These are phyloP conservation scores for Lasiosphaeris hirsuta DNA, from an alignment of 495 filamentous ascomycete genomes.

Conservation along the genomic window DNA sequence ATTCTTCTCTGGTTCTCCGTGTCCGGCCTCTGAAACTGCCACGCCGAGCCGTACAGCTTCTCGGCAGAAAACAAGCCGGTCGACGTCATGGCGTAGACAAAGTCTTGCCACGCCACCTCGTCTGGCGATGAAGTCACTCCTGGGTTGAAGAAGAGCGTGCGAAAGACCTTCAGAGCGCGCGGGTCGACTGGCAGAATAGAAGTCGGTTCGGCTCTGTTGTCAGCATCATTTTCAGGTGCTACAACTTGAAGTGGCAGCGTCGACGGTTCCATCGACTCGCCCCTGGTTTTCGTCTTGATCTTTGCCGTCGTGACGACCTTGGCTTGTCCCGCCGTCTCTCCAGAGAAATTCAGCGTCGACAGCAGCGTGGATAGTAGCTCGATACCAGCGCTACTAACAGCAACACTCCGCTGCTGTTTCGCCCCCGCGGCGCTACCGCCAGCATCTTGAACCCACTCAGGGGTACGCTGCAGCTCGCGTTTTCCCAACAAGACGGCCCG, in stretches of 20 bases:
- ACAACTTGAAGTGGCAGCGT: neutral
- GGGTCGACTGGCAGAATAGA: constrained; percentile 41
- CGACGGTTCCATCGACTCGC: constrained; percentile 15
- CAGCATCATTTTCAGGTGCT: too few species aligned
- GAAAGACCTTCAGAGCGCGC: constrained; percentile 34
- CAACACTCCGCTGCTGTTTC: constrained; percentile 15
- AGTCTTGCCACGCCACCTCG: constrained; percentile 51
- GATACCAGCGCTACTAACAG: too few species aligned
- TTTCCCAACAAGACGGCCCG: constrained; percentile 22
- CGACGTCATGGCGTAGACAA: constrained; percentile 50
- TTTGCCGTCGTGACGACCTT: constrained; percentile 12
- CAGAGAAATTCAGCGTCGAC: constrained; percentile 14
- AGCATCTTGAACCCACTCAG: constrained; percentile 21
- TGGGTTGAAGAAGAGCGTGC: constrained; percentile 24
- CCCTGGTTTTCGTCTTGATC: constrained; percentile 43
- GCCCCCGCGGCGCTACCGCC: constrained; percentile 9
- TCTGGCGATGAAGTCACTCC: constrained; percentile 19
- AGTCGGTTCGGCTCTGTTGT: too few species aligned
- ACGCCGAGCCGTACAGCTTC: constrained; percentile 54
- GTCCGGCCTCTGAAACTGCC: constrained; percentile 45
- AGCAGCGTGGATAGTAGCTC: constrained; percentile 16
- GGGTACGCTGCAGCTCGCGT: constrained; percentile 24
- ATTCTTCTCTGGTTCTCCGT: constrained; percentile 38
- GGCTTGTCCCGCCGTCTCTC: neutral
- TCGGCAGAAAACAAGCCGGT: constrained; percentile 40